Evolutionary conservation across 2,329 filamentous ascomycete genomes (phyloP), one percentile per base, ranked within the genome.

Genomic region (Tolypocladium tropicale): DNA sequence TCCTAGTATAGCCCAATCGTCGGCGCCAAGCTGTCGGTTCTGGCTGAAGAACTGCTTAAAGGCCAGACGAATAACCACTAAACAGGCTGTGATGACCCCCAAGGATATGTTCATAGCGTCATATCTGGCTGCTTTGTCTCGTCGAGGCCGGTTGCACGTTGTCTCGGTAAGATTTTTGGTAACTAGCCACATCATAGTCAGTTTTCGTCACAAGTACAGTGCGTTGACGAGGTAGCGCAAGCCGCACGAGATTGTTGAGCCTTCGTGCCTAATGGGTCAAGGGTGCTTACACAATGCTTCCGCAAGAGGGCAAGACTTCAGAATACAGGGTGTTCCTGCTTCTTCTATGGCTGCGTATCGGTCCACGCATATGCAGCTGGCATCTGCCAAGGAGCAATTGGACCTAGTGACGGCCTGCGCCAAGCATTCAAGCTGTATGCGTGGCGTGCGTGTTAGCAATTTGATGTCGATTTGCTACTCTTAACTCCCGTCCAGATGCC

Each of bases 121-220:
- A 36, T 39, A 53, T 36, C 23, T 36, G 12, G 51, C 3, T 10
- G 51, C 25, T 12, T 25, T 37, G 36, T 53, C 51, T 21, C 36
- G 23, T 18, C 33, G 30, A 7, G 43, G 53, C 6, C 43, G 43
- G 6, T 46, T 28, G 34, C 53, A 54, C 6, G 41, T 11, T 23
- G 52, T 48, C 32, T 52, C 32, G 21, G 33, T 52, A 28, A 53
- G 52, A n/a, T 53, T 52, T 21, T 52, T 52, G 50, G 50, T 52
- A 18, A 46, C 43, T 46, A 23, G 14, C 28, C 5, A 46, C 16
- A 6, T 10, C 43, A 46, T 1, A 23, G 43, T 46, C 43, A 46
- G 10, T 28, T 18, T 11, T 25, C 23, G 6, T 23, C 10, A 6
- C 6, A 46, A 28, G 18, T 28, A 5, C 12, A 14, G 5, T 12